These are phyloP conservation scores for Rostrohypoxylon terebratum DNA, from an alignment of 495 filamentous ascomycete species.

Conservation along the genomic window DNA sequence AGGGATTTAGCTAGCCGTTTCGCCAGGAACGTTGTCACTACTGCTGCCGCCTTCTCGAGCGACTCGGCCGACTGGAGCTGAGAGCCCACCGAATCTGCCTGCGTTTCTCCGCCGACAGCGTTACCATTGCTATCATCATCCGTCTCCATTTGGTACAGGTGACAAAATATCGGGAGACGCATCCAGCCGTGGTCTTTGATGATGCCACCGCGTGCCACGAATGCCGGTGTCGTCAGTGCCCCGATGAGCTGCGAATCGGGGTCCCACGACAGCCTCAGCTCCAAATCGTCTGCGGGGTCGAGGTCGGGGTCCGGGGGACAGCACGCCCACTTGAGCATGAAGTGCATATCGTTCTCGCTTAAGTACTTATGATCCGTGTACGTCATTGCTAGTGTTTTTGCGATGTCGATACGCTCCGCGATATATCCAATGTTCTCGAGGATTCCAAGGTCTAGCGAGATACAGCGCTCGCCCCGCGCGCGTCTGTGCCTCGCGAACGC, in stretches of 20 bases:
- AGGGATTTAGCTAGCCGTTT: slow-evolving; percentile 49
- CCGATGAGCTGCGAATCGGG: slow-evolving; percentile 12
- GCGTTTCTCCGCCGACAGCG: background rate
- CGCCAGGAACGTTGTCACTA: slow-evolving; percentile 47
- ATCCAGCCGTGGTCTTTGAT: slow-evolving; percentile 24
- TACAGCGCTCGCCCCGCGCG: slow-evolving; percentile 20
- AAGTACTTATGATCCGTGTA: slow-evolving; percentile 14
- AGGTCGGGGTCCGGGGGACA: background rate
- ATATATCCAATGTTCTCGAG: slow-evolving; percentile 43
- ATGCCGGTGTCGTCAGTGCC: slow-evolving; percentile 24
- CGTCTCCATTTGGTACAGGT: slow-evolving; percentile 24
- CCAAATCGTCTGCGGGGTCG: background rate
- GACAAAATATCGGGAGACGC: slow-evolving; percentile 15
- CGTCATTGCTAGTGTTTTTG: slow-evolving; percentile 8
- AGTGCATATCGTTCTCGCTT: slow-evolving; percentile 17
- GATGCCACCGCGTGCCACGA: slow-evolving; percentile 12
- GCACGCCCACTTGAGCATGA: slow-evolving; percentile 27
- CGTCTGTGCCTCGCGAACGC: slow-evolving; percentile 50
- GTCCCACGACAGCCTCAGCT: background rate
- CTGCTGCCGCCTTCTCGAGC: slow-evolving; percentile 38
- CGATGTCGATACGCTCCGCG: slow-evolving; percentile 20
- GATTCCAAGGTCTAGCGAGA: slow-evolving; percentile 59
- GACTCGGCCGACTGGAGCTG: background rate
- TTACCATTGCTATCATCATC: background rate
- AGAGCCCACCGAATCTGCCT: background rate